Conservation (phyloP, 805 yeast species). For the Candida ovalis region DNA sequence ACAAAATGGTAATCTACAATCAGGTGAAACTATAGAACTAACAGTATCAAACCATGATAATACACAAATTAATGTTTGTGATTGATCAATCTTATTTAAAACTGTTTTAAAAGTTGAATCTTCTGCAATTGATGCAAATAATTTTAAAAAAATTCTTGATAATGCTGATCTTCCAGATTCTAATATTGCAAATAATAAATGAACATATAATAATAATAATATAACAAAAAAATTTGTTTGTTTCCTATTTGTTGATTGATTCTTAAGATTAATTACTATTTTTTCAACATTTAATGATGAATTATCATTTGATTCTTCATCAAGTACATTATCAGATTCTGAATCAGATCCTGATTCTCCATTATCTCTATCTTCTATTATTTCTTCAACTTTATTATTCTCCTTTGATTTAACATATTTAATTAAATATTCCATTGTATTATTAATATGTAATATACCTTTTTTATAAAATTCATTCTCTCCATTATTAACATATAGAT, state of each 20-base stretch:
- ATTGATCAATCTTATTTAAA: conserved; percentile 44
- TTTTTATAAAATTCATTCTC: conserved; percentile 47
- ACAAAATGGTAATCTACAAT: conserved; percentile 52
- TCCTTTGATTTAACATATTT: conserved; percentile 34
- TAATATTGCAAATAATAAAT: conserved; percentile 47
- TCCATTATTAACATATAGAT: conserved; percentile 52
- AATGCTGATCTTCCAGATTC: conserved; percentile 54
- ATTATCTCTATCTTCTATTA: too few species aligned
- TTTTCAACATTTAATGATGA: conserved; percentile 28
- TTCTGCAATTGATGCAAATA: conserved; percentile 47
- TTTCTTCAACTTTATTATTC: conserved; percentile 5
- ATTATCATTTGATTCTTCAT: conserved; percentile 7
- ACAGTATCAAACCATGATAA: conserved; percentile 60
- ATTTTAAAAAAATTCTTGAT: conserved; percentile 44
- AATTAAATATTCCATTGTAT: conserved; percentile 52
- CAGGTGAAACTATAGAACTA: conserved; percentile 52
- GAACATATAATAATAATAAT: conserved; percentile 49
- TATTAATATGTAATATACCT: conserved; percentile 52
- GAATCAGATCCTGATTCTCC: conserved; percentile 12
- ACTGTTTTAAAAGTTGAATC: conserved; percentile 42
- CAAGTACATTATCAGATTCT: background rate
- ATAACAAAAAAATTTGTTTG: conserved; percentile 44
- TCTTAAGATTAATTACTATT: conserved; percentile 36
- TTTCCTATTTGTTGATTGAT: conserved; percentile 34
- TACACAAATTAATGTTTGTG: conserved; percentile 46